A percentile compares a stretch with the other conserved stretches of the same genome.
phyloP scores from a whole-genome alignment of 768 basidiomycete species.

The Mycena amicta region DNA sequence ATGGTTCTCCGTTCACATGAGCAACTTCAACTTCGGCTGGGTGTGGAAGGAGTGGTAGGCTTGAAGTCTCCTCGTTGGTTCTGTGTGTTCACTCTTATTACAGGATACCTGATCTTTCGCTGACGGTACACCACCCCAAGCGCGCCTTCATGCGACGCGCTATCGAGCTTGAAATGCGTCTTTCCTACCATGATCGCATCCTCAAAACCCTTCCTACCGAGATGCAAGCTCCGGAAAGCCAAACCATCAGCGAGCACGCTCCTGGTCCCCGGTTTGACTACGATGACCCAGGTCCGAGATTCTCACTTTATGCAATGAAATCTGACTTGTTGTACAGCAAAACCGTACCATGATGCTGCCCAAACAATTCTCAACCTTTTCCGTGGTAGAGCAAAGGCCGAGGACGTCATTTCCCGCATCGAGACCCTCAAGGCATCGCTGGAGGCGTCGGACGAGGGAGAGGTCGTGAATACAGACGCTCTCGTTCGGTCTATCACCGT shows the following conservation, averaged over 20 bases:
- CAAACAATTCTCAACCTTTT: constrained; percentile 77
- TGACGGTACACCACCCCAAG: constrained; percentile 80
- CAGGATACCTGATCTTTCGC: constrained; percentile 84
- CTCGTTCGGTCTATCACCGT: constrained; percentile 77
- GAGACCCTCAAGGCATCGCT: constrained; percentile 69
- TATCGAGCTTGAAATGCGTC: constrained; percentile 84
- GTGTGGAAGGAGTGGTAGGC: constrained; percentile 97
- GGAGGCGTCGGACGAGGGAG: constrained; percentile 59
- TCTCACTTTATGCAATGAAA: neutral
- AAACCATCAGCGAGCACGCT: constrained; percentile 66
- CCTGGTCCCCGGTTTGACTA: constrained; percentile 84
- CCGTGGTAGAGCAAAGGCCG: constrained; percentile 76
- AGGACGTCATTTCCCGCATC: constrained; percentile 78
- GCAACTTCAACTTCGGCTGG: constrained; percentile 98
- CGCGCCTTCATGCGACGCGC: constrained; percentile 86
- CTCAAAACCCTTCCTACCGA: constrained; percentile 82
- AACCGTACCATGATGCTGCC: constrained; percentile 80
- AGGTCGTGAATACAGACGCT: constrained; percentile 59
- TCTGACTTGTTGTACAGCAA: constrained; percentile 46
- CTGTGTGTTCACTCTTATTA: neutral
- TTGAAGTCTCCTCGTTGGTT: neutral
- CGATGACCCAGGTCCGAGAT: constrained; percentile 67
- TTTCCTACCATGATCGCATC: constrained; percentile 93
- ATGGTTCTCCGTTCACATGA: constrained; percentile 97
- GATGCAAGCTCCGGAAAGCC: constrained; percentile 69